A percentile compares a stretch with the other conserved stretches of the same genome.
Conservation (phyloP, 352 stramenopile genomes). For the Phytophthora sp. region DNA sequence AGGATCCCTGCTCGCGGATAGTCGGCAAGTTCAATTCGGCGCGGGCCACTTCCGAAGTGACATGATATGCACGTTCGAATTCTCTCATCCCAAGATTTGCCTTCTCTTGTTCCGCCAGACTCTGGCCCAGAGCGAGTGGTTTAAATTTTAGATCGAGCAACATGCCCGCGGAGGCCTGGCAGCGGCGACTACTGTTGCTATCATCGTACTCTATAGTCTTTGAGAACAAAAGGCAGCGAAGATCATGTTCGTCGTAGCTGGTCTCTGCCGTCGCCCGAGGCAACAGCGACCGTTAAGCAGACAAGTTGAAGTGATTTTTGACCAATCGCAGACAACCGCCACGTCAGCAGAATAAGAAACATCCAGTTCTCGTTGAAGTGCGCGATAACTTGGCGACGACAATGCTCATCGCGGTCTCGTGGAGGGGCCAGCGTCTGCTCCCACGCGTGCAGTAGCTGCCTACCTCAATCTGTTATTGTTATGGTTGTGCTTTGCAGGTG, state of each 20-base stretch:
- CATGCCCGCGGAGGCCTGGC: background rate
- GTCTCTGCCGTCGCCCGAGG: slow-evolving; percentile 10
- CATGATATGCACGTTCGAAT: slow-evolving; percentile 28
- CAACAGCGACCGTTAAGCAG: slow-evolving; percentile 12
- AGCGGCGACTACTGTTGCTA: too few species aligned
- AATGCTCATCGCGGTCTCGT: too few species aligned
- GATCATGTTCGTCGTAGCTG: too few species aligned
- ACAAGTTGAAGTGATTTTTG: slow-evolving; percentile 35
- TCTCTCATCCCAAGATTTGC: slow-evolving; percentile 15
- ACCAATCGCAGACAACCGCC: slow-evolving; percentile 22
- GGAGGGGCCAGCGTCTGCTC: too few species aligned
- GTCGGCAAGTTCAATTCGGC: background rate
- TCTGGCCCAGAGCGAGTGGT: background rate
- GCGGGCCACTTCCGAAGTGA: slow-evolving; percentile 7
- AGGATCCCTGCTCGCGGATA: too few species aligned
- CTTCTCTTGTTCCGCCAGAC: slow-evolving; percentile 14
- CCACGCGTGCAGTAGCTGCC: too few species aligned
- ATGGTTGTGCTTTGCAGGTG: too few species aligned
- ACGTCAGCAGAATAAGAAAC: slow-evolving; percentile 46
- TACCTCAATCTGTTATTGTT: background rate
- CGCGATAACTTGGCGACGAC: background rate
- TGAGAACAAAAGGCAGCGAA: too few species aligned
- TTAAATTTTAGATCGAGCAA: slow-evolving; percentile 20
- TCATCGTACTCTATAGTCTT: too few species aligned
- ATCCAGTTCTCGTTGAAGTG: slow-evolving; percentile 34